Conservation (phyloP, 2,329 filamentous ascomycete species). For the Colletotrichum noveboracense region DNA sequence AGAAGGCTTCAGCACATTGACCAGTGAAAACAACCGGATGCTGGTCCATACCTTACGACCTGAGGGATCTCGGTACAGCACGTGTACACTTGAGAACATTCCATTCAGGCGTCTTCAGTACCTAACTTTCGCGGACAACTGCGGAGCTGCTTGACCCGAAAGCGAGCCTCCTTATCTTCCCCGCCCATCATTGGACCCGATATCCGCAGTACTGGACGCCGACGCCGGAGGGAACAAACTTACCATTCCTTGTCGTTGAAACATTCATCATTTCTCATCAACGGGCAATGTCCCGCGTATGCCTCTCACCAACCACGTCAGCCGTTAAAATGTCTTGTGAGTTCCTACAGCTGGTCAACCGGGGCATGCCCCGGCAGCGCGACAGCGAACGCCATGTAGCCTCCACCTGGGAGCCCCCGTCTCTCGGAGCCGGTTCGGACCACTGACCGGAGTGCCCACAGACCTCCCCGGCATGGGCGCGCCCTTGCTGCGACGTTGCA, state of each 20-base stretch:
- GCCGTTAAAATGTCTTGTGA: neutral
- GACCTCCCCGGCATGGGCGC: neutral
- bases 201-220: neutral
- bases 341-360: neutral
- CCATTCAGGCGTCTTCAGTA: neutral
- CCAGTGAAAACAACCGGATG: neutral
- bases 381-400: neutral
- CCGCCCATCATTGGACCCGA: neutral
- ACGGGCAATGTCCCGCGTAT: neutral
- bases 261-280: neutral
- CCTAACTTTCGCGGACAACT: neutral
- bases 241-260: neutral
- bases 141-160: neutral
- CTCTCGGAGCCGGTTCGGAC: neutral
- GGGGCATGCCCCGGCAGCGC: neutral
- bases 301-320: neutral
- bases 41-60: neutral
- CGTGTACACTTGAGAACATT: neutral
- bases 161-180: neutral
- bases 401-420: neutral
- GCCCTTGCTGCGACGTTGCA: neutral
- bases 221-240: neutral
- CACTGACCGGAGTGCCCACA: neutral
- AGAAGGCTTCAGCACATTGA: neutral
- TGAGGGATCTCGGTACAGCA: neutral